Evolutionary conservation across 2,329 filamentous ascomycete species (phyloP).

Genomic region (Aureobasidium sp.): DNA sequence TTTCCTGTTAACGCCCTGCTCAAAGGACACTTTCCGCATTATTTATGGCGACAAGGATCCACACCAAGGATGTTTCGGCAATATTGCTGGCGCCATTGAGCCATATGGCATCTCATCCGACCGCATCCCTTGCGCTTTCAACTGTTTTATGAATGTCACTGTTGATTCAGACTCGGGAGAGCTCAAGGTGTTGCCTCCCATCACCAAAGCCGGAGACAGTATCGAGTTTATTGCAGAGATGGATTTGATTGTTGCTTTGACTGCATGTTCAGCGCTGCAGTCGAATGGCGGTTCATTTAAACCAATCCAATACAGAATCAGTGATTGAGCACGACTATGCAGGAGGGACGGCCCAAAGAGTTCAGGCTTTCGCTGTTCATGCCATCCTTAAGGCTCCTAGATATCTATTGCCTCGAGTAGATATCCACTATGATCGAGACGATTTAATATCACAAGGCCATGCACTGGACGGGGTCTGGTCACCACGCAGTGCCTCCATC

Average conservation of each 20-base stretch:
- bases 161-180: constrained; percentile 20
- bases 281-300: constrained; percentile 22
- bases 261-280: constrained; percentile 21
- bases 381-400: no score
- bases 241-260: constrained; percentile 22
- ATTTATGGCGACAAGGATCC: constrained; percentile 23
- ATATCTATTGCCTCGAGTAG: no score
- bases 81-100: constrained; percentile 20
- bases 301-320: constrained; percentile 18
- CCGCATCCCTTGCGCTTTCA: constrained; percentile 22
- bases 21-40: constrained; percentile 21
- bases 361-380: not conserved
- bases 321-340: not conserved
- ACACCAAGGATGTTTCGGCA: constrained; percentile 23
- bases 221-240: constrained; percentile 23
- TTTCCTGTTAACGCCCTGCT: constrained; percentile 22
- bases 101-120: constrained; percentile 19
- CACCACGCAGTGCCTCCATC: not conserved
- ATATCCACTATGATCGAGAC: not conserved
- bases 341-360: not conserved
- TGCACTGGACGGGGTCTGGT: not conserved
- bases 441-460: not conserved
- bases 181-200: constrained; percentile 20
- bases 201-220: constrained; percentile 21
- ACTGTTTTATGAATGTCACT: constrained; percentile 25